Evolutionary conservation across 345 rosid species (phyloP), one percentile per base, ranked within the genome.

Genomic region (Corchorus olitorius): DNA sequence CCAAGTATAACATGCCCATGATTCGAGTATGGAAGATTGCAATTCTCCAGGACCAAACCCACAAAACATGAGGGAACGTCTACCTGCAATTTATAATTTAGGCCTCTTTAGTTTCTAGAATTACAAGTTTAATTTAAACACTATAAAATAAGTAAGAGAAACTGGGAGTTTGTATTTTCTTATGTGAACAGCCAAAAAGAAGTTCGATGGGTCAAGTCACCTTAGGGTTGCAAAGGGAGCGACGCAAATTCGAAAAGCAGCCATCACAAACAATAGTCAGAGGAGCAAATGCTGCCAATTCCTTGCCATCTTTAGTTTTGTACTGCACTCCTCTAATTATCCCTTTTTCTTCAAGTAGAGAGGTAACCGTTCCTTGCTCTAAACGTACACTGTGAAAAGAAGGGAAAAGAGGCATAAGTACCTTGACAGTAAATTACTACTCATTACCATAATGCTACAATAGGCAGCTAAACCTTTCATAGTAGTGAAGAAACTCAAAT

Each of bases 231-330:
- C 96, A 91, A 27, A 91, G 89, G 70, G 89, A 85, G 70, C 92
- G 93, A 3, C 97, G 94, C 84, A 93, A 76, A 76, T 91, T 91
- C 70, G 97, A 93, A 80, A 93, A 93, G 73, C 93, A 88, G 27
- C 96, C 97, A 43, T 93, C 94, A 63, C 94, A 93, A 22, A 93
- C 96, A 56, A 93, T 83, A 16, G 97, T 93, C 19, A 93, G 81
- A 9, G 94, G 87, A 48, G 97, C 93, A 82, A 75, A 83, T 35
- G 90, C 87, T 13, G 83, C 77, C 72, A 82, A 72, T 73, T 85
- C 89, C 54, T 84, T 74, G 22, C 94, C 96, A 75, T 83, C 71
- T 77, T 85, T 89, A 7, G 91, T 89, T 84, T 88, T 91, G 79
- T 93, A 93, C 55, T 84, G 83, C 71, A 93, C 94, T 59, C 96